phyloP scores from a whole-genome alignment of 768 basidiomycete species.

The Tulasnella calospora region DNA sequence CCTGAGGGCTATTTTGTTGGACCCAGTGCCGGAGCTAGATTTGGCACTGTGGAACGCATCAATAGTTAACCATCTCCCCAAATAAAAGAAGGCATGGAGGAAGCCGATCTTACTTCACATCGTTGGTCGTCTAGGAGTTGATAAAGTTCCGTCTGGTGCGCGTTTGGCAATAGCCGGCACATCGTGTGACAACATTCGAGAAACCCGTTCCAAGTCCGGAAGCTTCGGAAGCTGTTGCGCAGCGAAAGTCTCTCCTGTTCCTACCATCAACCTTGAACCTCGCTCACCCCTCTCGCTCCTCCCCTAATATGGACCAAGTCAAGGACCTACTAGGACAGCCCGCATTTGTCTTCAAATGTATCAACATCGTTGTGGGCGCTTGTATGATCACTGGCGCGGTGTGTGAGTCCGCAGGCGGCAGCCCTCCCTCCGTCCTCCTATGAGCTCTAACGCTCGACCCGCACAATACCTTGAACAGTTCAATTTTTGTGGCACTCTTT shows the following conservation, averaged over 20 bases:
- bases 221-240: neutral
- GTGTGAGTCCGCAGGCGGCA: conserved; percentile 11
- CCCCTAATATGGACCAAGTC: conserved; percentile 6
- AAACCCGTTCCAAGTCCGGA: neutral
- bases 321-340: conserved; percentile 19
- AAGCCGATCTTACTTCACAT: neutral
- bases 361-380: conserved; percentile 21
- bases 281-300: neutral
- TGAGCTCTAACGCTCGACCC: neutral
- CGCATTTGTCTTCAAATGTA: conserved; percentile 19
- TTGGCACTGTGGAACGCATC: conserved; percentile 18
- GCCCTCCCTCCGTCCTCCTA: neutral
- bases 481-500: conserved; percentile 23
- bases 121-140: neutral
- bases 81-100: neutral
- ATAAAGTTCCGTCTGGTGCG: neutral
- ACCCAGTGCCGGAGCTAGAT: conserved; percentile 22
- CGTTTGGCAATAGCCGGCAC: neutral
- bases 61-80: neutral
- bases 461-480: neutral
- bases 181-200: neutral
- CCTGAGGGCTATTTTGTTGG: conserved; percentile 13
- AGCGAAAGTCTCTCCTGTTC: conserved; percentile 9
- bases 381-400: conserved; percentile 19
- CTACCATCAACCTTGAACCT: neutral